Evolutionary conservation across 129 eudicot genomes (phyloP), one percentile per base, ranked within the genome.

Genomic region (sunflower (Helianthus annuus)): DNA sequence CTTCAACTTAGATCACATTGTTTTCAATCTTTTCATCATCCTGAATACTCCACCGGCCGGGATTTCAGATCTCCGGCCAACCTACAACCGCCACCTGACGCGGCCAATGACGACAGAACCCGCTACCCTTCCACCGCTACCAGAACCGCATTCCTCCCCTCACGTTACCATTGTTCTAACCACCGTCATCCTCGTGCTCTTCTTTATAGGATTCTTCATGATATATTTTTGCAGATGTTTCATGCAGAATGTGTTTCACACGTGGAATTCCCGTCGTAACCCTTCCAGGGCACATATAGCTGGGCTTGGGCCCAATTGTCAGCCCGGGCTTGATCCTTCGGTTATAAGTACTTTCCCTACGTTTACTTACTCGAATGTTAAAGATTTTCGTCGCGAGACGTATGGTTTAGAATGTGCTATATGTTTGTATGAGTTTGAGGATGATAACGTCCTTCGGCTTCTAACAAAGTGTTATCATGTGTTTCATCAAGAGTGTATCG

Each of bases 331-430:
- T 7, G 89, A 87, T 44, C 83, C 85, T 10, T 29, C 64, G 0
- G 72, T 89, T n/a, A 81, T 93, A 3, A 52, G 73, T 0, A 79
- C 85, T 1, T 93, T 85, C 51, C 98, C 98, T 13, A 87, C 92
- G 0, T 93, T 87, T 74, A 44, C 69, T 0, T 93, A 89, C 66
- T 85, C 96, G 0, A 78, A 76, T 7, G 90, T 93, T 24, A 87
- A 89, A 72, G 87, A 84, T 5, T 85, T 79, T 64, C 73, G 89
- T 0, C 81, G 74, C 32, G 92, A 84, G 39, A 78, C 78, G 10
- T 84, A 83, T 44, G 95, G 95, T 1, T 68, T 93, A 53, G 98
- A 93, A 74, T 93, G 98, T 63, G 96, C 96, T 8, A 93, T 93
- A 39, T 93, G 98, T 57, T 76, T 93, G 67, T 77, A 83, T 8